A percentile compares a stretch with the other conserved stretches of the same genome.
Conservation (phyloP, 225 moss, liverwort and hornwort genomes). For the Ulota crispa region DNA sequence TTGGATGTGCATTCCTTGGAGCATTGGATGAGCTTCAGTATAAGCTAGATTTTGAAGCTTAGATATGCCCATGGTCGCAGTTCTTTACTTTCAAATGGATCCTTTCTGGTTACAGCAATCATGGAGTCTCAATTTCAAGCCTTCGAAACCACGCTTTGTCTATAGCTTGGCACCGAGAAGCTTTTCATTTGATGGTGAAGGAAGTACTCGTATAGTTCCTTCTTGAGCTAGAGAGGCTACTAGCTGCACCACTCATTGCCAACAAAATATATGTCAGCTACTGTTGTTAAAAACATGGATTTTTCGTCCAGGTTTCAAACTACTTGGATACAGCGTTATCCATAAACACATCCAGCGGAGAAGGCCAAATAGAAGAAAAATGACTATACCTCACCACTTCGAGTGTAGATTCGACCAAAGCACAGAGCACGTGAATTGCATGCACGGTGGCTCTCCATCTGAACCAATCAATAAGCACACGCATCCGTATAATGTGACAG, state of each 20-base stretch:
- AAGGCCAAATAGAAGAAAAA: neutral
- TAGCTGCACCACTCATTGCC: slow-evolving; percentile 40
- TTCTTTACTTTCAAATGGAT: neutral
- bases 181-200: neutral
- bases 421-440: slow-evolving; percentile 48
- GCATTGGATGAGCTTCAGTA: neutral
- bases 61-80: neutral
- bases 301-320: neutral
- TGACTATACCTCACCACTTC: slow-evolving; percentile 60
- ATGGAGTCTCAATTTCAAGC: neutral
- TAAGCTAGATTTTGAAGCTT: neutral
- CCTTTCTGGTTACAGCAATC: neutral
- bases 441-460: slow-evolving; percentile 60
- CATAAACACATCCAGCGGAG: neutral
- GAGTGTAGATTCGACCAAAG: slow-evolving; percentile 56
- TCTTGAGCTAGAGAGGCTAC: slow-evolving; percentile 72
- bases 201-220: slow-evolving; percentile 43
- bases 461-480: slow-evolving; percentile 13
- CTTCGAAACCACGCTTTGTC: neutral
- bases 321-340: neutral
- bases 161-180: slow-evolving; percentile 30
- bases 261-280: neutral
- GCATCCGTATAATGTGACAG: neutral
- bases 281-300: neutral
- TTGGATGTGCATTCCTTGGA: neutral